Conservation (phyloP, 2,329 filamentous ascomycete species). For the Nannizzia gypsea region DNA sequence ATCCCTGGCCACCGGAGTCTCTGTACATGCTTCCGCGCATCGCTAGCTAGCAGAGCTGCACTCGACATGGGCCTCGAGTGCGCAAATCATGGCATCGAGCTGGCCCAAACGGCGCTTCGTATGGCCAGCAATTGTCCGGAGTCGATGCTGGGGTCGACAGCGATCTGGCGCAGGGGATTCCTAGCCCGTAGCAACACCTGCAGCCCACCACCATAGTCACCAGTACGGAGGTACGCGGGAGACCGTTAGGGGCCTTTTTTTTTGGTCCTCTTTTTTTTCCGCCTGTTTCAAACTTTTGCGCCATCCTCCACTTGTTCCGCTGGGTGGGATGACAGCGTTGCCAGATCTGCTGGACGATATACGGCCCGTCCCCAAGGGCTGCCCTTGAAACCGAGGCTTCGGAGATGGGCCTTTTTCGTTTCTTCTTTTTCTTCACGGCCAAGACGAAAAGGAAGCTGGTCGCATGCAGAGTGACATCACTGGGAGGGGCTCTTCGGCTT, state of each 20-base stretch:
- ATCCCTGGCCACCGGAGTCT: slow-evolving; percentile 1
- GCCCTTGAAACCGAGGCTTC: background rate
- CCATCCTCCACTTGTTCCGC: slow-evolving; percentile 1
- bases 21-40: background rate
- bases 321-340: background rate
- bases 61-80: background rate
- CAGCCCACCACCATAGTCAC: background rate
- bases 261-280: background rate
- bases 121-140: background rate
- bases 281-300: background rate
- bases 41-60: background rate
- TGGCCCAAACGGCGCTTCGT: slow-evolving; percentile 1
- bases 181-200: background rate
- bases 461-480: background rate
- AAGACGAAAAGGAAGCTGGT: background rate
- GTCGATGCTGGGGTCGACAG: background rate
- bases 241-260: background rate
- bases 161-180: background rate
- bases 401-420: background rate
- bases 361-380: background rate
- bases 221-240: background rate
- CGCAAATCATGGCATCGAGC: slow-evolving; percentile 1
- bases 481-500: background rate
- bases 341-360: background rate
- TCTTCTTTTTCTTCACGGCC: background rate